phyloP scores from a whole-genome alignment of 2,329 filamentous ascomycete species.

The Pestalotiopsis sp. region DNA sequence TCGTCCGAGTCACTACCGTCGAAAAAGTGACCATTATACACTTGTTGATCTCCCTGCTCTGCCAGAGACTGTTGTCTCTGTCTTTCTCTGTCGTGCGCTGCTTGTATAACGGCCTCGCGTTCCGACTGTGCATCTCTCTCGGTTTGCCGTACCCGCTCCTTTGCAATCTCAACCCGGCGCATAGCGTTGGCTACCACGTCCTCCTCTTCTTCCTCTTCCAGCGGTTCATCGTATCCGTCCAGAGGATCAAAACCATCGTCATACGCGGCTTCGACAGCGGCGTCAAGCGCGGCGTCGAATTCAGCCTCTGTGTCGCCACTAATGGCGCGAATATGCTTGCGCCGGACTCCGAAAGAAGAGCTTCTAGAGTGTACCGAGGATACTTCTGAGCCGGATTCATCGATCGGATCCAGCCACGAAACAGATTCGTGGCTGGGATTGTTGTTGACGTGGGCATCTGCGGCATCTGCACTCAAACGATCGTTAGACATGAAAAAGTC shows the following conservation, averaged over 20 bases:
- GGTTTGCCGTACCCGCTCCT: constrained; percentile 74
- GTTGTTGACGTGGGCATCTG: constrained; percentile 45
- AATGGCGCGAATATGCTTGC: constrained; percentile 69
- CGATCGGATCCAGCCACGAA: constrained; percentile 93
- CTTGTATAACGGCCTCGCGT: constrained; percentile 63
- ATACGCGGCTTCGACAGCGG: constrained; percentile 94
- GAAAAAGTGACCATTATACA: constrained; percentile 60
- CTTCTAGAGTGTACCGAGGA: constrained; percentile 82
- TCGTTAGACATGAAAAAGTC: constrained; percentile 36
- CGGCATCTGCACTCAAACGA: constrained; percentile 24
- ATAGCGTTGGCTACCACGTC: constrained; percentile 58
- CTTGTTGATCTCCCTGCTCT: constrained; percentile 47
- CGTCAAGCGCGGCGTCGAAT: constrained; percentile 92
- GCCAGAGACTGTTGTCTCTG: constrained; percentile 38
- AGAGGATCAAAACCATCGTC: constrained; percentile 86
- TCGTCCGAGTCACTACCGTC: constrained; percentile 68
- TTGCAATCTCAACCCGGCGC: constrained; percentile 73
- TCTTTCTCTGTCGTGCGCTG: constrained; percentile 63
- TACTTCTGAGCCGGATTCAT: constrained; percentile 81
- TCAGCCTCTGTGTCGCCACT: constrained; percentile 83
- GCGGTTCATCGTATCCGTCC: constrained; percentile 47
- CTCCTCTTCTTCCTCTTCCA: constrained; percentile 38
- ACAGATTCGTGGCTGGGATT: constrained; percentile 78
- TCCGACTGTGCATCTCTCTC: constrained; percentile 70
- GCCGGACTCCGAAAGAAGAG: constrained; percentile 69